These are phyloP conservation scores for Barnettozyma pratensis DNA, from an alignment of 805 yeast genomes.

Conservation along the genomic window DNA sequence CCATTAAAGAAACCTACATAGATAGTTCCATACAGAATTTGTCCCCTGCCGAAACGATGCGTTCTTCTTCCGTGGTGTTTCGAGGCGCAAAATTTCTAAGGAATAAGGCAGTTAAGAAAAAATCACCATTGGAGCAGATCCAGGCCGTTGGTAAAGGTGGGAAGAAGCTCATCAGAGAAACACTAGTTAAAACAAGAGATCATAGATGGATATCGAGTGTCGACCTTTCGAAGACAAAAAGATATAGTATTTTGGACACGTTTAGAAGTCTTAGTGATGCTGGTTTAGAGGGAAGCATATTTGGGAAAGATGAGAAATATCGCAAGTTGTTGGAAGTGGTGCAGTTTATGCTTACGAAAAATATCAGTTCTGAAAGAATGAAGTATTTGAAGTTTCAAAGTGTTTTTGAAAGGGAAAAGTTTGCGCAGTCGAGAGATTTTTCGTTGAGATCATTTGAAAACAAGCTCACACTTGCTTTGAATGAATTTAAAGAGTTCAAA, in stretches of 20 bases:
- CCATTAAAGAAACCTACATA: too few relatives aligned
- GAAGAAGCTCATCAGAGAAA: neutral
- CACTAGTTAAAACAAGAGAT: neutral
- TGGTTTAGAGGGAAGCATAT: neutral
- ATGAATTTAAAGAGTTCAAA: neutral
- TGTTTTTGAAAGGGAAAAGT: neutral
- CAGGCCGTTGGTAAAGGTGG: neutral
- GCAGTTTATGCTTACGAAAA: neutral
- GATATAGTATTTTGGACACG: neutral
- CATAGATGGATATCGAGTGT: conserved; percentile 2
- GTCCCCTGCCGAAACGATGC: neutral
- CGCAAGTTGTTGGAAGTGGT: neutral
- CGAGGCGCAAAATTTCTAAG: too few relatives aligned
- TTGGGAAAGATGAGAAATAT: neutral
- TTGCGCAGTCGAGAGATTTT: neutral
- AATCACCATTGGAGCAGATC: neutral
- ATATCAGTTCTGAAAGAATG: neutral
- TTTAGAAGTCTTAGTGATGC: neutral
- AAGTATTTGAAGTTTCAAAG: neutral
- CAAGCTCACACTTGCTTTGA: neutral
- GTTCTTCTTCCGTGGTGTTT: neutral
- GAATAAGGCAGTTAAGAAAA: neutral
- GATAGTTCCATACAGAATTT: too few relatives aligned
- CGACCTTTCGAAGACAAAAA: neutral
- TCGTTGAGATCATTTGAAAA: conserved; percentile 1